Percentiles rank a stretch among this genome's conserved stretches.
These are phyloP conservation scores for Pseudocercospora fijiensis DNA, from an alignment of 2,329 filamentous ascomycete species.

Conservation along the genomic window DNA sequence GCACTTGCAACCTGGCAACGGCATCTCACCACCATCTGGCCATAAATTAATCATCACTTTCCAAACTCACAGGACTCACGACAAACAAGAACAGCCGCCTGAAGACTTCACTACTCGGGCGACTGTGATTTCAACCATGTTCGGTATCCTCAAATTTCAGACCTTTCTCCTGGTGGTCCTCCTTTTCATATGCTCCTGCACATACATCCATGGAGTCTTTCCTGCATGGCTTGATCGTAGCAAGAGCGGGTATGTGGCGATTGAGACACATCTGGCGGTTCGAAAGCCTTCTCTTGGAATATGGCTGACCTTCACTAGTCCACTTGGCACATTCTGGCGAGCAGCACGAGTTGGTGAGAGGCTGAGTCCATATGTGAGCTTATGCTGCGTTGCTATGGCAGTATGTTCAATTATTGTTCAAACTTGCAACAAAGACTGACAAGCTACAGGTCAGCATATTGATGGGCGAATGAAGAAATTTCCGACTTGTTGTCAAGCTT, in stretches of 20 bases:
- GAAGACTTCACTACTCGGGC: background rate
- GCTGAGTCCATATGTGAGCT: constrained; percentile 89
- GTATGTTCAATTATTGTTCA: constrained; percentile 52
- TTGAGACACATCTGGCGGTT: too few species aligned
- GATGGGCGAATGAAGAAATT: constrained; percentile 24
- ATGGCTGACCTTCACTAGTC: constrained; percentile 13
- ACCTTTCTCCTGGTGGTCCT: constrained; percentile 92
- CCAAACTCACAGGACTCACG: background rate
- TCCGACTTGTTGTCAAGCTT: constrained; percentile 8
- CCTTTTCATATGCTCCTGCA: constrained; percentile 91
- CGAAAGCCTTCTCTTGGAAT: background rate
- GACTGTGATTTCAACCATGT: constrained; percentile 53
- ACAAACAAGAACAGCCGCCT: background rate
- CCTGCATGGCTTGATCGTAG: constrained; percentile 88
- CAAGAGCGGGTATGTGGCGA: constrained; percentile 71
- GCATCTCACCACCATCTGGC: background rate
- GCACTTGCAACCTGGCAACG: constrained; percentile 14
- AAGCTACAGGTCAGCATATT: constrained; percentile 30
- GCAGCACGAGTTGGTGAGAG: constrained; percentile 88
- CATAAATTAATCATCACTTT: background rate
- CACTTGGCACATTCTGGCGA: constrained; percentile 88
- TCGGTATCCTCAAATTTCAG: constrained; percentile 98
- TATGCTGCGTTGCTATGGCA: constrained; percentile 92
- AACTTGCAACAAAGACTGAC: background rate
- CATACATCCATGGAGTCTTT: constrained; percentile 88